phyloP scores from a whole-genome alignment of 2,329 filamentous ascomycete species.

The Acephala macrosclerotiorum region DNA sequence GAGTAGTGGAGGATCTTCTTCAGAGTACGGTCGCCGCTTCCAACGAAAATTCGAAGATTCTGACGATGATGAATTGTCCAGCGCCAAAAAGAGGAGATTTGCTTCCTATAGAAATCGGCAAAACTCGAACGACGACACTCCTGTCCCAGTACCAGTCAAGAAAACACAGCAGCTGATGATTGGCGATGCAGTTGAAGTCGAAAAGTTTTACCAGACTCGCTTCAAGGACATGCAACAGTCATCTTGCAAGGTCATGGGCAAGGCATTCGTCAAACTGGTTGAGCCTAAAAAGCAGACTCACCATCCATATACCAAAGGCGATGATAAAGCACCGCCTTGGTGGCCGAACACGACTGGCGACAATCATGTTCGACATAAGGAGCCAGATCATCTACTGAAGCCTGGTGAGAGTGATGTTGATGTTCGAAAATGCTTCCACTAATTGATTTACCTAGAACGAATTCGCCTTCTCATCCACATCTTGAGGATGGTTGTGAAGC shows the following conservation, averaged over 20 bases:
- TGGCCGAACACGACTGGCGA: slow-evolving; percentile 67
- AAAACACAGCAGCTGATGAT: slow-evolving; percentile 54
- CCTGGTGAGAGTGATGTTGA: slow-evolving; percentile 55
- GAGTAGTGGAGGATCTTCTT: slow-evolving; percentile 32
- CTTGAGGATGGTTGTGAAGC: slow-evolving; percentile 57
- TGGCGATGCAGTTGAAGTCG: slow-evolving; percentile 60
- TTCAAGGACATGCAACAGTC: slow-evolving; percentile 75
- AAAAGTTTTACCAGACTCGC: slow-evolving; percentile 65
- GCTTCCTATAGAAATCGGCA: slow-evolving; percentile 24
- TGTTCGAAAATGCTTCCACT: not conserved
- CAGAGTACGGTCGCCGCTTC: slow-evolving; percentile 23
- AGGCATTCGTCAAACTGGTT: slow-evolving; percentile 78
- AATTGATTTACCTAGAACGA: slow-evolving; percentile 54
- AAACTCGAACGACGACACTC: slow-evolving; percentile 30
- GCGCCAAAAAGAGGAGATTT: slow-evolving; percentile 35
- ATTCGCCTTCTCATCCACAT: slow-evolving; percentile 67
- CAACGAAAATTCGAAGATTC: slow-evolving; percentile 35
- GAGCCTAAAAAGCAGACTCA: slow-evolving; percentile 81
- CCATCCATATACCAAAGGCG: slow-evolving; percentile 73
- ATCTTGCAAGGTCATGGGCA: slow-evolving; percentile 75
- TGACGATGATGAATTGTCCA: slow-evolving; percentile 31
- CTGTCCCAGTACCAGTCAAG: slow-evolving; percentile 28
- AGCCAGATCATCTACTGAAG: slow-evolving; percentile 77
- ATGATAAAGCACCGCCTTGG: slow-evolving; percentile 70
- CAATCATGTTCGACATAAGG: slow-evolving; percentile 69